phyloP scores from a whole-genome alignment of 2,329 filamentous ascomycete species.

The Cladosporium sp. region DNA sequence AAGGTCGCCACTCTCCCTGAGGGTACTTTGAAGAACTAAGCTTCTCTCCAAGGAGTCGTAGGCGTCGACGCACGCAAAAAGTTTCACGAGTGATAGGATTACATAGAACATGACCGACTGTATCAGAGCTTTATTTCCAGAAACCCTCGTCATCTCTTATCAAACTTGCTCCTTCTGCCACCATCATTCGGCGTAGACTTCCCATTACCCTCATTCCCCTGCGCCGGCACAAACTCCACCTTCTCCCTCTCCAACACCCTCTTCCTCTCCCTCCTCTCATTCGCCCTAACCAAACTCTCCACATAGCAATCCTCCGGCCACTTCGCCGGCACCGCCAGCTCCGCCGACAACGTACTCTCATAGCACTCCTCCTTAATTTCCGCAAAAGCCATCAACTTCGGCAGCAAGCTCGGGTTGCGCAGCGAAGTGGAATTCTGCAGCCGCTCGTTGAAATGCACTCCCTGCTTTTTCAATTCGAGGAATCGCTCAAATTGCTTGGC shows the following conservation, averaged over 20 bases:
- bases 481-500: constrained; percentile 73
- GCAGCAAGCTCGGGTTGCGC: constrained; percentile 70
- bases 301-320: constrained; percentile 48
- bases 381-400: constrained; percentile 72
- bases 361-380: constrained; percentile 63
- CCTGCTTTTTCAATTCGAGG: constrained; percentile 72
- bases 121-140: not conserved
- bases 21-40: constrained; percentile 24
- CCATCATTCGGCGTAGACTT: not conserved
- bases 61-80: not conserved
- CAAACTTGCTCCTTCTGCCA: constrained; percentile 6
- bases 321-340: constrained; percentile 39
- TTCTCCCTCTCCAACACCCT: constrained; percentile 32
- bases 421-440: constrained; percentile 66
- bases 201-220: not conserved
- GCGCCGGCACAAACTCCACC: constrained; percentile 35
- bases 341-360: constrained; percentile 54
- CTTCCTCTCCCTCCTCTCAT: constrained; percentile 44
- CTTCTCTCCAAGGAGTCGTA: constrained; percentile 8
- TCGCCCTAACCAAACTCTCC: constrained; percentile 35
- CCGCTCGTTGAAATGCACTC: constrained; percentile 76
- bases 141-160: not conserved
- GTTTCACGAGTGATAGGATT: constrained; percentile 10
- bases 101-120: constrained; percentile 8
- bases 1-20: constrained; percentile 72